Base-by-base conservation (phyloP, 2,329 filamentous ascomycete genomes). In the Coleophoma cylindrospora region DNA sequence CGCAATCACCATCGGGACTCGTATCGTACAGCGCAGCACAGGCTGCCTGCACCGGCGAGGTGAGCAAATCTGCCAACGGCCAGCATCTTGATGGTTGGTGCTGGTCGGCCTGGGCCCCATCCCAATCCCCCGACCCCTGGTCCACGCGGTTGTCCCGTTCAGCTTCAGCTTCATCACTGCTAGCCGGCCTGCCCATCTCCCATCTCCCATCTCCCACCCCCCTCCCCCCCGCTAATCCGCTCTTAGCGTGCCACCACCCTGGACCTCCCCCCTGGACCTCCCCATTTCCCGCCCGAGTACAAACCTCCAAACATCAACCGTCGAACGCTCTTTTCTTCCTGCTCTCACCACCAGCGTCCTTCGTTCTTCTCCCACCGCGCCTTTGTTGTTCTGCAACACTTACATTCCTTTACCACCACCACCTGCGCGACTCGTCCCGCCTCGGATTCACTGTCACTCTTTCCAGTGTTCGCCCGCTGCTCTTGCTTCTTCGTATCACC, bases 361-460 rank as follows among this genome's bases (percentile, higher is more conserved):
- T 49, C 33, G 17, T 47, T 47, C 37, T 49, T 43, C 10, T 49
- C 52, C 52, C 47, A 45, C 47, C 45, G 45, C 34, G 52, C 49
- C 46, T 48, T 48, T 34, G 37, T 51, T 55, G 50, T 48, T 51
- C 52, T 49, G 50, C 53, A 48, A 52, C 53, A 55, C 22, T 55
- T 53, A 53, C 53, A 52, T 46, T 55, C 53, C 53, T 53, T 55
- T 32, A 45, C 36, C 34, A 52, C 36, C 34, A 52, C 21, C 33
- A 32, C 34, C 40, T 36, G 21, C 45, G 13, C 50, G 50, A 46
- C 50, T 43, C 45, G 33, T 32, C n/a, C 40, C 34, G 19, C n/a
- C 34, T 38, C 49, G 34, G 15, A 43, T 27, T 27, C 10, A 32
- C 49, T 43, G 40, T 44, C 49, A 51, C 44, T 47, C 44, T 34